A percentile compares a stretch with the other conserved stretches of the same genome.
phyloP scores from a whole-genome alignment of 768 basidiomycete species.

The Infundibulicybe gibba region DNA sequence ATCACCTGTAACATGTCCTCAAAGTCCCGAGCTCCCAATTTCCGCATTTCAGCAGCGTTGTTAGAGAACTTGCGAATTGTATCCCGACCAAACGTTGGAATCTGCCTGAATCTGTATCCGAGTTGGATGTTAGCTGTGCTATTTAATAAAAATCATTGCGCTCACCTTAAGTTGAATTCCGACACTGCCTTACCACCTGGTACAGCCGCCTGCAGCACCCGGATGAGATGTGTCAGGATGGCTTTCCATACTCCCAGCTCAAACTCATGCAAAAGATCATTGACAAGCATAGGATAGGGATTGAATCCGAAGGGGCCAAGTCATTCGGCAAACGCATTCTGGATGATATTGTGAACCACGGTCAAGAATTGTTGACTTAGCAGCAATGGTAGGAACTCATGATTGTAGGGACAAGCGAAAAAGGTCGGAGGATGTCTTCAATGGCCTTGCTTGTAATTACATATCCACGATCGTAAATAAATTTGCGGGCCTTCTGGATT shows the following conservation, averaged over 20 bases:
- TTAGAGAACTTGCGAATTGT: background rate
- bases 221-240: constrained; percentile 23
- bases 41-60: background rate
- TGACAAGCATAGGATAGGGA: constrained; percentile 16
- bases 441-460: constrained; percentile 2
- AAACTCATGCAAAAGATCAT: constrained; percentile 28
- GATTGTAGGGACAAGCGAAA: constrained; percentile 12
- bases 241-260: constrained; percentile 30
- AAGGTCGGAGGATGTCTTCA: constrained; percentile 4
- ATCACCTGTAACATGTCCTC: background rate
- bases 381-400: constrained; percentile 3
- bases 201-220: constrained; percentile 14
- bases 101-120: background rate
- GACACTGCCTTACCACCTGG: constrained; percentile 6
- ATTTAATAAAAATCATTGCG: background rate
- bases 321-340: constrained; percentile 22
- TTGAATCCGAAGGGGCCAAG: constrained; percentile 13
- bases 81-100: constrained; percentile 1
- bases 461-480: background rate
- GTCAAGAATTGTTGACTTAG: background rate
- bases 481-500: background rate
- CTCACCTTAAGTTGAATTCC: constrained; percentile 16
- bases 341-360: background rate
- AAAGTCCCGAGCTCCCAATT: background rate
- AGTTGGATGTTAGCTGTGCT: no score